Evolutionary conservation across 2,329 filamentous ascomycete genomes (phyloP).

Genomic region (Macrophomina tecta): DNA sequence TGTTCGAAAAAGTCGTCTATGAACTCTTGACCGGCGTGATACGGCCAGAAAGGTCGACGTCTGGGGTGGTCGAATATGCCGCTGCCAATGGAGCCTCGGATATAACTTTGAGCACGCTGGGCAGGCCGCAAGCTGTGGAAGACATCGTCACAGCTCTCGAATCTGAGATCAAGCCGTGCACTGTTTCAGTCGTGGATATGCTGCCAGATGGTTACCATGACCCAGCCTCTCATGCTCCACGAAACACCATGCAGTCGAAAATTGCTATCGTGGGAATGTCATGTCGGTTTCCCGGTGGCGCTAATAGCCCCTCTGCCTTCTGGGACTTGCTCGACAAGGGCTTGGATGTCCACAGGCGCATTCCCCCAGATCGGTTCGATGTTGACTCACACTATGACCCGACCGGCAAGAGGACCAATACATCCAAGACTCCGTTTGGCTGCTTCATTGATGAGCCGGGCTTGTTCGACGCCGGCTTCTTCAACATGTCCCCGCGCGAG

Average conservation of each 20-base stretch:
- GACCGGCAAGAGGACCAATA: slow-evolving; percentile 32
- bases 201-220: too few species aligned
- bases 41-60: too few species aligned
- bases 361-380: slow-evolving; percentile 39
- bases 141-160: too few species aligned
- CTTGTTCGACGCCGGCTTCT: slow-evolving; percentile 33
- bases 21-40: too few species aligned
- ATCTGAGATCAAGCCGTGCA: too few species aligned
- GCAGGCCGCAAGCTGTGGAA: too few species aligned
- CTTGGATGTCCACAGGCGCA: slow-evolving; percentile 38
- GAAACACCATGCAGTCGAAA: slow-evolving; percentile 43
- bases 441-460: slow-evolving; percentile 37
- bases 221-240: too few species aligned
- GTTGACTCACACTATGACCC: slow-evolving; percentile 33
- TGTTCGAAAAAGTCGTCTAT: too few species aligned
- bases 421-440: slow-evolving; percentile 33
- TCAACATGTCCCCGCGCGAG: slow-evolving; percentile 35
- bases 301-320: slow-evolving; percentile 38
- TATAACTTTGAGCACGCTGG: too few species aligned
- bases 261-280: slow-evolving; percentile 37
- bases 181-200: too few species aligned
- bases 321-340: slow-evolving; percentile 46
- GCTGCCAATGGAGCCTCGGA: too few species aligned
- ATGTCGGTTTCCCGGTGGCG: slow-evolving; percentile 34
- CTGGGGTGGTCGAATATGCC: too few species aligned